Evolutionary conservation across 1,139 yeast genomes (phyloP).

Genomic region (Kurtzmaniella natalensis): DNA sequence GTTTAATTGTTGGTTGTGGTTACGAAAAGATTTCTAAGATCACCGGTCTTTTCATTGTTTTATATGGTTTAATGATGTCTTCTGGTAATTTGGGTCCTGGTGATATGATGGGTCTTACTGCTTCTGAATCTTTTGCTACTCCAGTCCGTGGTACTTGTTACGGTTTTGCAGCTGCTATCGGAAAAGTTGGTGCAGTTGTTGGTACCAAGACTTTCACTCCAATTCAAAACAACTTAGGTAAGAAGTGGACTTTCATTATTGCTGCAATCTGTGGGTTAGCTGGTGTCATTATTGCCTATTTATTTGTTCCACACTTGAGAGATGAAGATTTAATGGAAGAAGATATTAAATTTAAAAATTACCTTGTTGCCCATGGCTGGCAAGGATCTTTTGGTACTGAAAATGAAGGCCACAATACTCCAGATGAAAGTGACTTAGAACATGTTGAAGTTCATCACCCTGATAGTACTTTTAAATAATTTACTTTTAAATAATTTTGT

Average conservation of each 20-base stretch:
- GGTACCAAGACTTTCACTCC: conserved; percentile 45
- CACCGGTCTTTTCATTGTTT: conserved; percentile 40
- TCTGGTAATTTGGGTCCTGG: conserved; percentile 77
- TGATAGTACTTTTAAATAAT: no score
- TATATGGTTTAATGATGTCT: conserved; percentile 46
- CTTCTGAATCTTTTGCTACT: conserved; percentile 70
- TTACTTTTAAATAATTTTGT: no score
- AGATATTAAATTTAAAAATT: conserved; percentile 60
- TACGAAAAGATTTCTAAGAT: conserved; percentile 37
- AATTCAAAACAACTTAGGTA: conserved; percentile 31
- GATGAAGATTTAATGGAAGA: conserved; percentile 67
- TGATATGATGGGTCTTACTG: conserved; percentile 62
- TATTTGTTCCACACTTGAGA: conserved; percentile 62
- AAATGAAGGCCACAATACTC: neutral
- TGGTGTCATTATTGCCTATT: conserved; percentile 57
- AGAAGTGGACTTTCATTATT: conserved; percentile 45
- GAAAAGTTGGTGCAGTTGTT: conserved; percentile 49
- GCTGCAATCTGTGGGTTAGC: conserved; percentile 68
- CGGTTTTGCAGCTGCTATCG: conserved; percentile 46
- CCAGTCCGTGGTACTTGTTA: conserved; percentile 68
- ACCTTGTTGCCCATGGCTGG: conserved; percentile 65
- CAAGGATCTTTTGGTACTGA: conserved; percentile 49
- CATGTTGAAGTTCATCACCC: no score
- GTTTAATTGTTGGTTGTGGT: conserved; percentile 45
- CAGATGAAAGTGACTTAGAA: no score